Evolutionary conservation across 805 yeast species (phyloP).

Genomic region (Ogataea henricii): DNA sequence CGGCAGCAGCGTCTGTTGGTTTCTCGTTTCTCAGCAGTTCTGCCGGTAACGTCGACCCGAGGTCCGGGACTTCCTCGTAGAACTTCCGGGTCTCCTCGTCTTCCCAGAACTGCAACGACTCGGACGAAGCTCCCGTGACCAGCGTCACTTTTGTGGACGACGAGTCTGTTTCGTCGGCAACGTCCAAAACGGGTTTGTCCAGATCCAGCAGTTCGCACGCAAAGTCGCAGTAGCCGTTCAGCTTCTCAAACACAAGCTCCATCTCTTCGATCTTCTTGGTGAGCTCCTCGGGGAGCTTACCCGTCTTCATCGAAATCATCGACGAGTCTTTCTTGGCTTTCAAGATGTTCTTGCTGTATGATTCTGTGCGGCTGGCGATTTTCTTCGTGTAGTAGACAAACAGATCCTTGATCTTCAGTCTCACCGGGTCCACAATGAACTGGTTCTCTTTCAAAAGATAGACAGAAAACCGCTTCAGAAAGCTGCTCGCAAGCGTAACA

Average conservation of each 20-base stretch:
- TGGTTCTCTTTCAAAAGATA: slow-evolving; percentile 35
- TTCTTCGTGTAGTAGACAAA: slow-evolving; percentile 47
- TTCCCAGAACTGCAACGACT: slow-evolving; percentile 52
- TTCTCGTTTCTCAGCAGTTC: slow-evolving; percentile 21
- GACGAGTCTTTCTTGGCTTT: slow-evolving; percentile 43
- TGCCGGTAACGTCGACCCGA: slow-evolving; percentile 38
- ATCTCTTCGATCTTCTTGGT: slow-evolving; percentile 30
- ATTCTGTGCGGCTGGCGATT: slow-evolving; percentile 39
- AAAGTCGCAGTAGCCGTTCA: slow-evolving; percentile 43
- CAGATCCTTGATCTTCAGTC: slow-evolving; percentile 36
- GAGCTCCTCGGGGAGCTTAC: slow-evolving; percentile 49
- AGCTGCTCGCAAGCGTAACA: slow-evolving; percentile 45
- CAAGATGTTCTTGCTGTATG: slow-evolving; percentile 38
- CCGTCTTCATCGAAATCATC: slow-evolving; percentile 65
- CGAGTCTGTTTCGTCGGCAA: slow-evolving; percentile 28
- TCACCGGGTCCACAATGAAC: slow-evolving; percentile 33
- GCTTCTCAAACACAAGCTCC: slow-evolving; percentile 40
- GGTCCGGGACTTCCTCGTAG: slow-evolving; percentile 55
- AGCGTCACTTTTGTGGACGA: slow-evolving; percentile 30
- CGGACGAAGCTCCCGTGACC: slow-evolving; percentile 19
- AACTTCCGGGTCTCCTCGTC: slow-evolving; percentile 64
- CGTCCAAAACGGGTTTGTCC: slow-evolving; percentile 39
- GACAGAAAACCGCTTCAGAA: slow-evolving; percentile 49
- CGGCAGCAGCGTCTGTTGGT: slow-evolving; percentile 6
- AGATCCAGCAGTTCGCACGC: slow-evolving; percentile 46